Base-by-base conservation (phyloP, 768 basidiomycete species). In the Favolaschia claudopus region DNA sequence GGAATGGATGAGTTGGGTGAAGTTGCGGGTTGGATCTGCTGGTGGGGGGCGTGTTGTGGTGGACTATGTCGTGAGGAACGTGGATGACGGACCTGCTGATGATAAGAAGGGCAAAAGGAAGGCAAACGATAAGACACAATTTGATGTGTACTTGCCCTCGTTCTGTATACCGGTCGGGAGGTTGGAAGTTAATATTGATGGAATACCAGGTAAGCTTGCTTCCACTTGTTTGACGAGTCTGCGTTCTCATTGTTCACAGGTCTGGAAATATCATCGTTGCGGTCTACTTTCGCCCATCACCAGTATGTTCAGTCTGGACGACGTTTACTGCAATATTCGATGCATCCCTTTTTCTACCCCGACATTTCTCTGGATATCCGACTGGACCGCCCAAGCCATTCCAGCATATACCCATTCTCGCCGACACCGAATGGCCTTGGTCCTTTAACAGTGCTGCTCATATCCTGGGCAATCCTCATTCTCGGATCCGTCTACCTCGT, bases 121-220 rank as follows among this genome's bases (percentile, higher is more conserved):
- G 58, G 64, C 60, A 42, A 72, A 63, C 25, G 70, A 72, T 24
- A 70, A 67, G 47, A 64, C 64, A 4, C 59, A 67, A 25, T 52
- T 87, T 17, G 72, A 83, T 60, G 70, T 92, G 19, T 73, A 89
- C 40, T 69, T 93, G 39, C 92, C 92, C 8, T 84, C 85, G n/a
- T 93, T 93, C 66, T 70, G 84, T 4, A 73, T 92, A n/a, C 85
- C 89, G 7, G 76, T 93, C 38, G 86, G 87, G 40, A 78, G 80
- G 68, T 72, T 92, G 56, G 86, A 89, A 67, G 88, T 91, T 2
- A 77, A 77, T 20, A 70, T 93, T 46, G 85, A 86, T 43, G 69
- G 72, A 19, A 70, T 75, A 62, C 66, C 79, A 62, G 88, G 91
- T 89, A 70, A 58, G 84, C 68, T 27, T 27, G 37, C 55, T 48